Percentiles rank a stretch among this genome's conserved stretches.
These are phyloP conservation scores for Blastobotrys apis DNA, from an alignment of 1,139 yeast genomes.

Conservation along the genomic window DNA sequence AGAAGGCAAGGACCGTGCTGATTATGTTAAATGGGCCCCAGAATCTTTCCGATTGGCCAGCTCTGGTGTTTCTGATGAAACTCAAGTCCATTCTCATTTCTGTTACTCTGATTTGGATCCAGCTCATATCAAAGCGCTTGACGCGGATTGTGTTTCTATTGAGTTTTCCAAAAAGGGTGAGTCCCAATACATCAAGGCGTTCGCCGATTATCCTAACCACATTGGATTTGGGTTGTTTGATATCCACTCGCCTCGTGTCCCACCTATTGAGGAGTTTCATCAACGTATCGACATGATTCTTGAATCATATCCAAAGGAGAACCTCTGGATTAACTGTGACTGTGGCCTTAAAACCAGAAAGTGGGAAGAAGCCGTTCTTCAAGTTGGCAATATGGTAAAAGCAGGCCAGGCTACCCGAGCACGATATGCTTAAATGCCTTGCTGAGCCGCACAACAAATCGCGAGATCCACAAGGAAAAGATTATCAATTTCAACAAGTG, in stretches of 20 bases:
- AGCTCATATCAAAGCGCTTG: constrained; percentile 98
- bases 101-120: constrained; percentile 99
- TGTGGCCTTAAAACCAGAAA: constrained; percentile 99
- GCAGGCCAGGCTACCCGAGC: constrained; percentile 96
- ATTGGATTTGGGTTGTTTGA: constrained; percentile 98
- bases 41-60: constrained; percentile 99
- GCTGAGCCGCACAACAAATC: too few relatives aligned
- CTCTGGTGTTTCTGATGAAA: constrained; percentile 90
- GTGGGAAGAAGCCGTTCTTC: constrained; percentile 79
- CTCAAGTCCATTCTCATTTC: constrained; percentile 99
- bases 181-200: constrained; percentile 95
- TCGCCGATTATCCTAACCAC: constrained; percentile 98
- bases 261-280: constrained; percentile 93
- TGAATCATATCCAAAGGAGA: constrained; percentile 94
- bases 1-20: constrained; percentile 95
- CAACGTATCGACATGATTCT: constrained; percentile 90
- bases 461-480: too few relatives aligned
- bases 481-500: constrained; percentile 9
- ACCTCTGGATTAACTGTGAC: constrained; percentile 99
- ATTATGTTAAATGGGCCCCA: constrained; percentile 98
- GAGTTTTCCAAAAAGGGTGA: constrained; percentile 99
- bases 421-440: constrained; percentile 24
- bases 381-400: constrained; percentile 94
- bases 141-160: constrained; percentile 98
- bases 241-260: constrained; percentile 99